Evolutionary conservation across 176 grass and related monocot species (phyloP).

Genomic region (Otatea glauca): DNA sequence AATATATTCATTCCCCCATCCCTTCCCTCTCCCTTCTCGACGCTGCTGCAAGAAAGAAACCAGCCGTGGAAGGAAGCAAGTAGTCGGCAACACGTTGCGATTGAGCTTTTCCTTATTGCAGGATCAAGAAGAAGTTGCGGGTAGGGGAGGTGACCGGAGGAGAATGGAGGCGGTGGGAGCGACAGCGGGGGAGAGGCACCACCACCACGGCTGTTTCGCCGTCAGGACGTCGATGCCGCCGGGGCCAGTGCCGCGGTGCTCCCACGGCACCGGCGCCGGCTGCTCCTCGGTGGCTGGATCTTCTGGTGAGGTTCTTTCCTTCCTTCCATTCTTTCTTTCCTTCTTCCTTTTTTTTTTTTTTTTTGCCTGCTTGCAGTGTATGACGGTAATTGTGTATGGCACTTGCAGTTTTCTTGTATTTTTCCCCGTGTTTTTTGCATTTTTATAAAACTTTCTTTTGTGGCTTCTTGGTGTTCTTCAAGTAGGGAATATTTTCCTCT

Average conservation of each 20-base stretch:
- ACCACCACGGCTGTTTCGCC: slow-evolving; percentile 35
- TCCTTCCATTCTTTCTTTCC: background rate
- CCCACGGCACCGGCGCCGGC: slow-evolving; percentile 13
- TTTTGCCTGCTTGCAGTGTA: slow-evolving; percentile 1
- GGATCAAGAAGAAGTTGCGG: background rate
- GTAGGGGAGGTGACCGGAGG: background rate
- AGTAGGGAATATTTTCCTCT: slow-evolving; percentile 24
- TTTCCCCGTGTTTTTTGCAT: background rate
- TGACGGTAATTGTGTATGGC: background rate
- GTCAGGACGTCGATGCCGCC: slow-evolving; percentile 32
- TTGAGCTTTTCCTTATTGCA: background rate
- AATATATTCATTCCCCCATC: background rate
- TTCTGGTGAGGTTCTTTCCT: slow-evolving; percentile 39
- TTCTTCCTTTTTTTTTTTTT: no score
- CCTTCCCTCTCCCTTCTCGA: background rate
- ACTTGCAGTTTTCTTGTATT: background rate
- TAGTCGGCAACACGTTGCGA: background rate
- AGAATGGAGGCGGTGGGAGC: slow-evolving; percentile 41
- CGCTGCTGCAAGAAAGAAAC: background rate
- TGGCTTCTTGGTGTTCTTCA: background rate
- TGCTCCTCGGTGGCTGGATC: slow-evolving; percentile 43
- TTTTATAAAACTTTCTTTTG: background rate
- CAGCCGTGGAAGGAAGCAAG: background rate
- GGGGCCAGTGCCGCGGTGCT: slow-evolving; percentile 34
- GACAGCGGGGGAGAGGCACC: slow-evolving; percentile 34